phyloP scores from a whole-genome alignment of 163 green algal genomes.

The Prototheca stagnorum region DNA sequence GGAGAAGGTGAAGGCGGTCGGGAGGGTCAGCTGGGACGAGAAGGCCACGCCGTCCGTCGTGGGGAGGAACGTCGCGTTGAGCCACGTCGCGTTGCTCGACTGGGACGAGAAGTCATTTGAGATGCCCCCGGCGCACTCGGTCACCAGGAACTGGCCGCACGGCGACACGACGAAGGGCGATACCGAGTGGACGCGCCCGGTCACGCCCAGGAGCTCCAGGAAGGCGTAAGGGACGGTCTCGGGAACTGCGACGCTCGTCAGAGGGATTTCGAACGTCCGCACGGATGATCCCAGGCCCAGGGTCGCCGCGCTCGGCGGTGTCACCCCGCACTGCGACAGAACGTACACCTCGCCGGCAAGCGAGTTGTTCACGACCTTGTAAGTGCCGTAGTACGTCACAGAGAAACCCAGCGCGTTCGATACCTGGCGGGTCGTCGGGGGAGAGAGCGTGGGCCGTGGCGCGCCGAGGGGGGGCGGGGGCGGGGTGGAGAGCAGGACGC shows the following conservation, averaged over 20 bases:
- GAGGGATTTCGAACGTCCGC: constrained; percentile 33
- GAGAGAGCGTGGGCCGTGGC: no score
- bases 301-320: constrained; percentile 1
- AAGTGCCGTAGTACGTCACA: constrained; percentile 41
- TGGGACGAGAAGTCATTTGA: constrained; percentile 3
- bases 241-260: constrained; percentile 29
- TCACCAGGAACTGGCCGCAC: constrained; percentile 45
- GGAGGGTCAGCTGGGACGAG: not conserved
- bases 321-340: constrained; percentile 57
- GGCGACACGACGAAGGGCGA: constrained; percentile 24
- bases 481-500: no score
- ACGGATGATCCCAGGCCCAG: not conserved
- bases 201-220: constrained; percentile 41
- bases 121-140: constrained; percentile 7
- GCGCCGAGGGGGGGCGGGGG: no score
- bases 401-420: constrained; percentile 39
- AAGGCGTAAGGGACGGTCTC: constrained; percentile 50
- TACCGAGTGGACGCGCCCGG: constrained; percentile 39
- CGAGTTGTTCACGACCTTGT: constrained; percentile 48
- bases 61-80: constrained; percentile 4
- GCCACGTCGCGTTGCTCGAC: constrained; percentile 4
- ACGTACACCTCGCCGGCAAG: constrained; percentile 51
- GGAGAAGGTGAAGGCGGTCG: constrained; percentile 18
- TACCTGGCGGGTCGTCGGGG: constrained; percentile 22
- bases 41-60: constrained; percentile 18